Conservation (phyloP, 495 filamentous ascomycete species). For the Xylaria flabelliformis region DNA sequence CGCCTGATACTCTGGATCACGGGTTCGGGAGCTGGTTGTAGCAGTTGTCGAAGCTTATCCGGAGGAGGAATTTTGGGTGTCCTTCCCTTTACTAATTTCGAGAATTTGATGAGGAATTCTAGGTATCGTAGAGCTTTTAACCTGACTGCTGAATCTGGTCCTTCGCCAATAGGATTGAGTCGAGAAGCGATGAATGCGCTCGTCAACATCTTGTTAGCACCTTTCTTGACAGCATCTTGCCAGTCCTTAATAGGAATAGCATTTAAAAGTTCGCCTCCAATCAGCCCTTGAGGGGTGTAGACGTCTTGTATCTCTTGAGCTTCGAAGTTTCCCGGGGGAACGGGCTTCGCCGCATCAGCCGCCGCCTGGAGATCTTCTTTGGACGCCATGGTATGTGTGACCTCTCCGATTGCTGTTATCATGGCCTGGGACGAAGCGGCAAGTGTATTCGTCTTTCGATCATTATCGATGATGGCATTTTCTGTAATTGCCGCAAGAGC, state of each 20-base stretch:
- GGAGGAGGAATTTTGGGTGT: slow-evolving; percentile 51
- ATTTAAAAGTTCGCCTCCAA: slow-evolving; percentile 65
- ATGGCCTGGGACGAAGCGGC: slow-evolving; percentile 66
- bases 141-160: slow-evolving; percentile 60
- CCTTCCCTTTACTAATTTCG: slow-evolving; percentile 45
- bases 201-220: slow-evolving; percentile 60
- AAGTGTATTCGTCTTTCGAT: slow-evolving; percentile 55
- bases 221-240: slow-evolving; percentile 68
- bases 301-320: slow-evolving; percentile 80
- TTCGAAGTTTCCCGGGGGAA: slow-evolving; percentile 75
- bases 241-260: slow-evolving; percentile 75
- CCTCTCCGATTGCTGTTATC: slow-evolving; percentile 65
- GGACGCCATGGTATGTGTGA: slow-evolving; percentile 63
- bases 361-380: slow-evolving; percentile 67
- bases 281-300: slow-evolving; percentile 73
- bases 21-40: slow-evolving; percentile 61
- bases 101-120: slow-evolving; percentile 69
- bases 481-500: slow-evolving; percentile 75
- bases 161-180: slow-evolving; percentile 61
- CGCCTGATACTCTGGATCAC: slow-evolving; percentile 72
- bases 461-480: slow-evolving; percentile 69
- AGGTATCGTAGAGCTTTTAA: slow-evolving; percentile 73
- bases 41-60: slow-evolving; percentile 55
- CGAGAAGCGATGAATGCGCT: slow-evolving; percentile 72
- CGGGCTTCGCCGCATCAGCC: slow-evolving; percentile 74